A percentile compares a stretch with the other conserved stretches of the same genome.
phyloP scores from a whole-genome alignment of 345 rosid genomes.

The Pistacia integerrima region DNA sequence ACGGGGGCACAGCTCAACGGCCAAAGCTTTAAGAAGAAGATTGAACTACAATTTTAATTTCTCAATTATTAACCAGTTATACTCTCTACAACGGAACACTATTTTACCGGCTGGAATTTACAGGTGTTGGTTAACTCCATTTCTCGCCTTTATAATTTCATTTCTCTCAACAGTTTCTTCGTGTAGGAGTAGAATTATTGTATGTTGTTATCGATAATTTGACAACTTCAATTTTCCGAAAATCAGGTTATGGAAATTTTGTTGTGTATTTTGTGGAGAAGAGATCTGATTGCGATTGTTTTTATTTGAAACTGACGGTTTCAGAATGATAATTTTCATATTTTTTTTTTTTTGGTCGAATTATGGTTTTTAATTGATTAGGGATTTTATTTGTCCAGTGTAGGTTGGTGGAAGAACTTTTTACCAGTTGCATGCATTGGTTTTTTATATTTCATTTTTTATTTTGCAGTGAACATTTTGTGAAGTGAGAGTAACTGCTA shows the following conservation, averaged over 20 bases:
- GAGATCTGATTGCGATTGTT: conserved; percentile 12
- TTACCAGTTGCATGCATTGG: not conserved
- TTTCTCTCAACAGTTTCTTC: not conserved
- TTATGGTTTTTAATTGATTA: not conserved
- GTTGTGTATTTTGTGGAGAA: not conserved
- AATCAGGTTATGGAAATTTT: not conserved
- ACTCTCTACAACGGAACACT: not conserved
- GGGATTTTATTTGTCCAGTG: not conserved
- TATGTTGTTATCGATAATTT: not conserved
- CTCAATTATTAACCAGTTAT: not conserved
- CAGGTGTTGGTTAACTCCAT: not conserved
- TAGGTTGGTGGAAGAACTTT: not conserved
- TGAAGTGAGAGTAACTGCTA: not conserved
- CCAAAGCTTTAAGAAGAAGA: conserved; percentile 8
- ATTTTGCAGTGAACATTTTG: conserved; percentile 14
- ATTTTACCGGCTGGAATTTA: not conserved
- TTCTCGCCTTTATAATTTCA: not conserved
- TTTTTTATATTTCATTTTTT: not conserved
- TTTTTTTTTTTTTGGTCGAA: not conserved
- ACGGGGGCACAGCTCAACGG: not conserved
- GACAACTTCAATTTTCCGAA: not conserved
- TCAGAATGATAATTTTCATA: not conserved
- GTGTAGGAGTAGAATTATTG: not conserved
- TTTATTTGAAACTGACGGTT: not conserved
- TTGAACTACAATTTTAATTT: not conserved